Base-by-base conservation (phyloP, 2,329 filamentous ascomycete genomes). In the Fusarium haematococcum region DNA sequence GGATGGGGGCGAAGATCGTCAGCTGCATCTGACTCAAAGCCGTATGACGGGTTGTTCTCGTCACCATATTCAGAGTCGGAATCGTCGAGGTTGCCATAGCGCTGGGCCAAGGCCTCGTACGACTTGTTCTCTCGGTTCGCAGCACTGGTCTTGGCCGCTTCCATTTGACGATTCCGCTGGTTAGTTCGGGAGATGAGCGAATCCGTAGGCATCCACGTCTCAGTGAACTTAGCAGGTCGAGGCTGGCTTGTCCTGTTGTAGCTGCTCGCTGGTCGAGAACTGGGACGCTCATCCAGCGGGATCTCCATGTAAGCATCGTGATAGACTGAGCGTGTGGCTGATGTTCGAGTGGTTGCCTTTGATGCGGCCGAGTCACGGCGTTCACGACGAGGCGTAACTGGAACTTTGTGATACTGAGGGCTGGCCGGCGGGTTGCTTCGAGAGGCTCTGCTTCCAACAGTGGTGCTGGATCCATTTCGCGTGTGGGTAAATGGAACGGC, bases 401-500 rank as follows among this genome's bases (percentile, higher is more conserved):
- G 83, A 2, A 81, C 73, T 69, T 88, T 82, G 77, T 91, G 88
- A 74, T 91, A 88, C 73, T 90, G 87, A 54, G 88, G 70, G 52
- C 70, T 84, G 71, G 86, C 86, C 11, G 90, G 88, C 14, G 91
- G 84, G 75, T 91, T 85, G 66, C 84, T 70, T 41, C 86, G 87
- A 0, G 91, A 91, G 73, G 90, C 86, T 59, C 86, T 85, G 43
- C 87, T 88, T 27, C 84, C 84, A 57, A 87, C 82, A 5, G 89
- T 91, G 35, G 89, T 88, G 13, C 89, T 87, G 3, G 91, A 94
- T 56, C 89, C 85, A 18, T 86, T 87, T 37, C 95, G 90, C 0
- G 94, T 97, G 79, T 97, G 92, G 83, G 94, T 90, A 82, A 97
- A 98, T 0, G 95, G 92, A 59, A 98, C 87, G 1, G 88, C 89